Conservation (phyloP, 2,329 filamentous ascomycete genomes). For the Niveomyces coronatus region DNA sequence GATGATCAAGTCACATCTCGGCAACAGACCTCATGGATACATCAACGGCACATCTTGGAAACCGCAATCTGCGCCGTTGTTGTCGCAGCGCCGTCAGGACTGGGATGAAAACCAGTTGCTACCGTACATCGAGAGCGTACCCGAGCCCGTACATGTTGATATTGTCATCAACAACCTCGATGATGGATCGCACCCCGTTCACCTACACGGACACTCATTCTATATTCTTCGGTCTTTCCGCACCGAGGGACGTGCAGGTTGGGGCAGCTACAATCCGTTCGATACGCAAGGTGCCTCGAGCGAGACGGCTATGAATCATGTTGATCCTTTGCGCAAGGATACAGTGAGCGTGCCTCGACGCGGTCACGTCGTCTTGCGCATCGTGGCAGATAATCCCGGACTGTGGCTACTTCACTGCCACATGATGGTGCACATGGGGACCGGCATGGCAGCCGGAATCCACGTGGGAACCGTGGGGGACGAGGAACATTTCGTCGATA, state of each 20-base stretch:
- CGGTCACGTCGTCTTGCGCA: constrained; percentile 16
- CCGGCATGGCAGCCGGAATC: constrained; percentile 18
- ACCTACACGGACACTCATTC: constrained; percentile 48
- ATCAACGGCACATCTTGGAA: constrained; percentile 18
- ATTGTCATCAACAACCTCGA: constrained; percentile 24
- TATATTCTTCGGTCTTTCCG: constrained; percentile 25
- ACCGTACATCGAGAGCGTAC: constrained; percentile 11
- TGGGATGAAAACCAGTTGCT: constrained; percentile 18
- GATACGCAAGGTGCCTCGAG: constrained; percentile 7
- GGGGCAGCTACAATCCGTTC: constrained; percentile 19
- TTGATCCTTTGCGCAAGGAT: constrained; percentile 18
- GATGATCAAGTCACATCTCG: constrained; percentile 14
- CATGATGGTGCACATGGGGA: constrained; percentile 19
- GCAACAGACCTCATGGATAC: constrained; percentile 17
- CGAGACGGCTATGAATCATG: constrained; percentile 11
- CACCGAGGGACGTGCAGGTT: constrained; percentile 13
- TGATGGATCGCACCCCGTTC: constrained; percentile 25
- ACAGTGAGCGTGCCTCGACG: constrained; percentile 30
- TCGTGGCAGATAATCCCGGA: constrained; percentile 17
- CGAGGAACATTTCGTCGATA: constrained; percentile 11
- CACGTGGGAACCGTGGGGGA: constrained; percentile 15
- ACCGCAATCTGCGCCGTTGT: constrained; percentile 14
- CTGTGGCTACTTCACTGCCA: constrained; percentile 21
- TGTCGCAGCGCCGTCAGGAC: constrained; percentile 12
- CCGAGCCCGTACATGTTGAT: constrained; percentile 14